phyloP scores from a whole-genome alignment of 1,139 yeast genomes.

The Sugiyamaella sp. region DNA sequence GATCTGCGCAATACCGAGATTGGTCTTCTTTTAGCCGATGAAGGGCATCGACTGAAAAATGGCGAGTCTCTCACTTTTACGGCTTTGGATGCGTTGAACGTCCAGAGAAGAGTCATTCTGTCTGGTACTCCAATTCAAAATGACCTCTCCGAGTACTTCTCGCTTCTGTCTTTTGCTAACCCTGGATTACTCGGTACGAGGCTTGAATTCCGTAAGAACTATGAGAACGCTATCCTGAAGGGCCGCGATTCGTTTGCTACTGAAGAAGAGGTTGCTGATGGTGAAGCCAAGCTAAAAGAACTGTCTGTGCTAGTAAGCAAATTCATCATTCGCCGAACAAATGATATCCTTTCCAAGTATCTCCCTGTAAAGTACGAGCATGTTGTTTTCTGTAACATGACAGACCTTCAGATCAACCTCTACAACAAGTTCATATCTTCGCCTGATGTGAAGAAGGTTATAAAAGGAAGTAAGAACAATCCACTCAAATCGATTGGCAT shows the following conservation, averaged over 20 bases:
- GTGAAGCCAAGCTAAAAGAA: conserved; percentile 72
- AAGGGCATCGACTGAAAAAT: conserved; percentile 93
- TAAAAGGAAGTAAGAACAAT: conserved; percentile 76
- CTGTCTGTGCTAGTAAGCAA: conserved; percentile 78
- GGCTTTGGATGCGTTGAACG: conserved; percentile 78
- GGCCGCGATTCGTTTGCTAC: conserved; percentile 93
- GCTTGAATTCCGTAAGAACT: conserved; percentile 79
- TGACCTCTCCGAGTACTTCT: conserved; percentile 92
- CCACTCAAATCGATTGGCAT: conserved; percentile 90
- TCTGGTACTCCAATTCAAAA: conserved; percentile 99
- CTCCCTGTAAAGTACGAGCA: conserved; percentile 95
- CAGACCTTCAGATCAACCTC: conserved; percentile 73
- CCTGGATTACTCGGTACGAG: conserved; percentile 92
- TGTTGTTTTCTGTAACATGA: conserved; percentile 83
- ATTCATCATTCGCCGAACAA: conserved; percentile 92
- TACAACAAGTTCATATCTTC: conserved; percentile 79
- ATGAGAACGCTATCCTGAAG: conserved; percentile 73
- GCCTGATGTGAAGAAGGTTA: conserved; percentile 70
- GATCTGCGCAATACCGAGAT: conserved; percentile 77
- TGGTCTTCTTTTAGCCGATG: conserved; percentile 91
- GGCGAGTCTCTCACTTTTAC: conserved; percentile 94
- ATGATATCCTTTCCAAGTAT: conserved; percentile 90
- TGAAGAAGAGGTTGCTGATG: conserved; percentile 71
- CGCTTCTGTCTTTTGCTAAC: conserved; percentile 87
- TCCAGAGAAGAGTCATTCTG: conserved; percentile 85